phyloP scores from a whole-genome alignment of 192 early-diverging fungal species.

The Backusella westeae region DNA sequence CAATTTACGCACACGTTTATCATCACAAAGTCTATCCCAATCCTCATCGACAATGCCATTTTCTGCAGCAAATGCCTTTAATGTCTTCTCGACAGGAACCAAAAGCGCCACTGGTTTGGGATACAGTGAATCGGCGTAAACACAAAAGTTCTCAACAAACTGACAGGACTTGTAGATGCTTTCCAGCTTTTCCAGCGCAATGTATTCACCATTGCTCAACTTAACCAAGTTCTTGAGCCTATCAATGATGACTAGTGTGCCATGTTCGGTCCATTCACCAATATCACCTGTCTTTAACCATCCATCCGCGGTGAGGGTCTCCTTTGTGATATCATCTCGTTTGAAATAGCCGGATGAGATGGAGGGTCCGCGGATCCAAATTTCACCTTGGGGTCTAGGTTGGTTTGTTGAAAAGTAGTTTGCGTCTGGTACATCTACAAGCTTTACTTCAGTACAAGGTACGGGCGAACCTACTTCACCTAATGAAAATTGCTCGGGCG shows the following conservation, averaged over 20 bases:
- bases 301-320: conserved; percentile 69
- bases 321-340: conserved; percentile 60
- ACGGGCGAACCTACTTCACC: conserved; percentile 77
- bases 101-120: conserved; percentile 75
- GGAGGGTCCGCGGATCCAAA: conserved; percentile 80
- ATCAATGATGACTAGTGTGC: conserved; percentile 83
- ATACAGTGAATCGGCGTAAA: conserved; percentile 71
- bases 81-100: conserved; percentile 59
- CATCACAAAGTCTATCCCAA: conserved; percentile 52
- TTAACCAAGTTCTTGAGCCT: conserved; percentile 94
- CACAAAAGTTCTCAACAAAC: conserved; percentile 75
- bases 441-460: conserved; percentile 72
- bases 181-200: conserved; percentile 94
- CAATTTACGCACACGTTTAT: conserved; percentile 50
- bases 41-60: conserved; percentile 39
- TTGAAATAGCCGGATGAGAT: conserved; percentile 82
- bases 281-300: conserved; percentile 93
- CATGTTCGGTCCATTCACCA: conserved; percentile 77
- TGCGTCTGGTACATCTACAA: conserved; percentile 69
- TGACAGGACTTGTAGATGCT: conserved; percentile 75
- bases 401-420: conserved; percentile 58
- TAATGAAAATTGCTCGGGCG: conserved; percentile 56
- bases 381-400: conserved; percentile 71
- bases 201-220: conserved; percentile 86
- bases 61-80: conserved; percentile 45